Evolutionary conservation across 345 rosid genomes (phyloP), one percentile per base, ranked within the genome.

Genomic region (Eucalyptus sp.): DNA sequence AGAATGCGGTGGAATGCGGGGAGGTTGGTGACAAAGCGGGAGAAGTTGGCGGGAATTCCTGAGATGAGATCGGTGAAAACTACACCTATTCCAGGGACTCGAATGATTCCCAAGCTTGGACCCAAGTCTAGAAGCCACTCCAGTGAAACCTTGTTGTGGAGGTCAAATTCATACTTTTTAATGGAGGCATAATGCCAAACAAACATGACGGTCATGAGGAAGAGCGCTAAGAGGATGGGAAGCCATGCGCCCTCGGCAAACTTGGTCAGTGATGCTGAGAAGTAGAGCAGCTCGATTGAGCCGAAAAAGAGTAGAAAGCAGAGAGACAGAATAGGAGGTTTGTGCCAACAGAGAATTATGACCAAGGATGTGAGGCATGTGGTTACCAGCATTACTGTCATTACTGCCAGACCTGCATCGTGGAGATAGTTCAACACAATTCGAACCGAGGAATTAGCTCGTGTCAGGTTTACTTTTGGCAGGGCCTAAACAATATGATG

Each of bases 221-320:
- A 71, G 43, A 98, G 94, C 29, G 99, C 99, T 76, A 97, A 92
- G 91, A 98, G 99, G 89, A 98, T 97, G 25, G 99, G 99, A 44
- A 98, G 99, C 99, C 99, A 98, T 44, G 99, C 99, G 86, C 99
- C 99, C 88, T 98, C 99, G 1, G 93, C 93, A 92, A 97, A 98
- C 91, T 98, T 98, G 89, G 98, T 96, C 31, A 98, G 97, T 11
- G 99, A 98, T 58, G 99, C 99, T 8, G 99, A 97, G 95, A 98
- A 98, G 94, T 98, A 98, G 80, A 98, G 97, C 89, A 98, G 92
- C 79, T 98, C 99, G 52, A 98, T 87, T 2, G 96, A 95, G 20
- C 98, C 99, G 48, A 98, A 98, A 91, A 98, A 94, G 89, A 98
- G 93, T 18, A 98, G 94, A 91, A 98, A 98, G 41, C 86, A 43